A percentile compares a stretch with the other conserved stretches of the same genome.
Conservation (phyloP, 805 yeast genomes). For the Yarrowia deformans region DNA sequence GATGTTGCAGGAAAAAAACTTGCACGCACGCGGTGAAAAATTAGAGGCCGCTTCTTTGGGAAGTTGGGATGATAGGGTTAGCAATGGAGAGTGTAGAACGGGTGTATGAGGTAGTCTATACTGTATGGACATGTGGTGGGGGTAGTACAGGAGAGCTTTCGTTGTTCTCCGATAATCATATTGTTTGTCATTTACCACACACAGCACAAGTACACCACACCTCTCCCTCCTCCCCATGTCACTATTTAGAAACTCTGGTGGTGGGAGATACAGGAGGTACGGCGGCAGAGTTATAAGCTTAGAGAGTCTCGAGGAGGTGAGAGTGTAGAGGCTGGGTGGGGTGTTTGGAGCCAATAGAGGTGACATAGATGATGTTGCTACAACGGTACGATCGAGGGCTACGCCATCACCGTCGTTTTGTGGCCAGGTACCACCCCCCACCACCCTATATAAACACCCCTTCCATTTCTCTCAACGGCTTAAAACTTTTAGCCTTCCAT, state of each 20-base stretch:
- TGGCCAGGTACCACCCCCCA: too few relatives aligned
- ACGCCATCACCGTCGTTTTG: too few relatives aligned
- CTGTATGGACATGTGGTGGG: neutral
- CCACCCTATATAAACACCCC: too few relatives aligned
- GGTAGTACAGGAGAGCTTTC: too few relatives aligned
- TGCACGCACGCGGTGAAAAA: slow-evolving; percentile 38
- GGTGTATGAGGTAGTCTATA: neutral
- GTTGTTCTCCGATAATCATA: too few relatives aligned
- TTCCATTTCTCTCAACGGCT: too few relatives aligned
- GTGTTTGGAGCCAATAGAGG: too few relatives aligned
- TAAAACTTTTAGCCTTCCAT: neutral
- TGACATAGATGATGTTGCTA: too few relatives aligned
- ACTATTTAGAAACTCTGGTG: slow-evolving; percentile 29
- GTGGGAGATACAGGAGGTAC: slow-evolving; percentile 35
- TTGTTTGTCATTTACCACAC: too few relatives aligned
- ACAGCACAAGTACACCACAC: too few relatives aligned
- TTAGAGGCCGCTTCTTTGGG: slow-evolving; percentile 28
- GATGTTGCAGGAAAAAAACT: slow-evolving; percentile 34
- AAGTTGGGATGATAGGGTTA: slow-evolving; percentile 38
- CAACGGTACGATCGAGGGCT: too few relatives aligned
- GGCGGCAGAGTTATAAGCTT: slow-evolving; percentile 13
- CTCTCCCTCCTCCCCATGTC: neutral
- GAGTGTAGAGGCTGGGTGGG: neutral
- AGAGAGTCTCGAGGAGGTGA: neutral
- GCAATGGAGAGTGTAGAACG: neutral